Conservation (phyloP, 352 stramenopile species). For the Phytophthora pisi region DNA sequence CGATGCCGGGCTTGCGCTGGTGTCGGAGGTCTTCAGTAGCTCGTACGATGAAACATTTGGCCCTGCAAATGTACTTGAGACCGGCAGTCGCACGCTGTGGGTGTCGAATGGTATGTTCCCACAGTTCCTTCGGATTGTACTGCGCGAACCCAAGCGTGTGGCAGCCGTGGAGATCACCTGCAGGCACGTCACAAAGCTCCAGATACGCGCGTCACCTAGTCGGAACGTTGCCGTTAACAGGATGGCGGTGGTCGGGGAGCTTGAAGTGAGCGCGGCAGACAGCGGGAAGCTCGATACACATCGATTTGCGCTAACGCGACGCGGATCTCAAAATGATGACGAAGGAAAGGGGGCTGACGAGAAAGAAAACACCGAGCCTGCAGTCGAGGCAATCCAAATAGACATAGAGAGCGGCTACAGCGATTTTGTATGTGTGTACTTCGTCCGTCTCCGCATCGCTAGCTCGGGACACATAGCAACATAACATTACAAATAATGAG, state of each 20-base stretch:
- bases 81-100: conserved; percentile 65
- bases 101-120: conserved; percentile 76
- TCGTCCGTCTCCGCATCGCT: conserved; percentile 46
- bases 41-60: conserved; percentile 63
- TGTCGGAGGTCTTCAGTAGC: conserved; percentile 70
- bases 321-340: conserved; percentile 2
- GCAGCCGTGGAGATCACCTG: conserved; percentile 72
- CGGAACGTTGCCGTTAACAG: conserved; percentile 33
- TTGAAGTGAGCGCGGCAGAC: conserved; percentile 47
- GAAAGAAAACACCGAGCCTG: conserved; percentile 5
- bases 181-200: conserved; percentile 63
- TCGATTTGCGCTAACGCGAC: conserved; percentile 39
- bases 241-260: conserved; percentile 39
- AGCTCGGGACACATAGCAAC: conserved; percentile 26
- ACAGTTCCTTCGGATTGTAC: conserved; percentile 67
- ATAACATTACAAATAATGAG: conserved; percentile 17
- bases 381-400: conserved; percentile 67
- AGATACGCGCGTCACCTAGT: conserved; percentile 51
- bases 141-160: conserved; percentile 66
- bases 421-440: conserved; percentile 78
- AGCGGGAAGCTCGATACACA: conserved; percentile 62
- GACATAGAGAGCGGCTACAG: conserved; percentile 67
- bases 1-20: conserved; percentile 39
- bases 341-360: conserved; percentile 21
- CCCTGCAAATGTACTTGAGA: conserved; percentile 58